phyloP scores from a whole-genome alignment of 495 filamentous ascomycete species.

The Annulohypoxylon stygium region DNA sequence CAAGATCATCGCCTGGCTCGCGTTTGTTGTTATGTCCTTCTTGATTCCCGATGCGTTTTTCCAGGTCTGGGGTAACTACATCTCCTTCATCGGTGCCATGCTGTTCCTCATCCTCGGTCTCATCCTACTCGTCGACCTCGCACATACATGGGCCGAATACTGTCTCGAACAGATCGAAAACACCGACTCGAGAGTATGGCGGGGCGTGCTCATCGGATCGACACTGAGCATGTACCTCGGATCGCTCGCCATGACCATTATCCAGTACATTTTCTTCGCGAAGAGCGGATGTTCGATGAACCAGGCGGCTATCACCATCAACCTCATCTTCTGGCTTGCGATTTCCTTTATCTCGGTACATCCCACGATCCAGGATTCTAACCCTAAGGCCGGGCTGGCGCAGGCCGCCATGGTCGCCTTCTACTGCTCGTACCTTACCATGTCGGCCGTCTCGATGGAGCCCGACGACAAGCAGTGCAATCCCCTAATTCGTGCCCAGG shows the following conservation, averaged over 20 bases:
- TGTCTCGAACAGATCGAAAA: conserved; percentile 94
- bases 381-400: conserved; percentile 91
- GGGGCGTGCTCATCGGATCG: conserved; percentile 87
- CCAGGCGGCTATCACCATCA: conserved; percentile 82
- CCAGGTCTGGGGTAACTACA: conserved; percentile 94
- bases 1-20: conserved; percentile 81
- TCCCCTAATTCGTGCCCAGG: conserved; percentile 87
- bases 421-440: conserved; percentile 98
- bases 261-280: conserved; percentile 99
- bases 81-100: conserved; percentile 89
- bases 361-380: conserved; percentile 89
- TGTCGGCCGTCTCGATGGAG: conserved; percentile 99
- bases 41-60: conserved; percentile 97
- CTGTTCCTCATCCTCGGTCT: conserved; percentile 93
- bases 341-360: conserved; percentile 90
- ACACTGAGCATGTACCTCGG: conserved; percentile 94
- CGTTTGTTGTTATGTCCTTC: conserved; percentile 89
- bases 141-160: conserved; percentile 97
- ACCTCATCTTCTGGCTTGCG: conserved; percentile 84
- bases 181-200: conserved; percentile 85
- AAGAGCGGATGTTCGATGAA: conserved; percentile 89
- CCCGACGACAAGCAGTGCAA: conserved; percentile 96
- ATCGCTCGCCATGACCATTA: conserved; percentile 90
- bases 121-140: conserved; percentile 92
- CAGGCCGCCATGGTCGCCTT: conserved; percentile 97